Conservation (phyloP, 495 filamentous ascomycete genomes). For the Venustampulla echinocandica region DNA sequence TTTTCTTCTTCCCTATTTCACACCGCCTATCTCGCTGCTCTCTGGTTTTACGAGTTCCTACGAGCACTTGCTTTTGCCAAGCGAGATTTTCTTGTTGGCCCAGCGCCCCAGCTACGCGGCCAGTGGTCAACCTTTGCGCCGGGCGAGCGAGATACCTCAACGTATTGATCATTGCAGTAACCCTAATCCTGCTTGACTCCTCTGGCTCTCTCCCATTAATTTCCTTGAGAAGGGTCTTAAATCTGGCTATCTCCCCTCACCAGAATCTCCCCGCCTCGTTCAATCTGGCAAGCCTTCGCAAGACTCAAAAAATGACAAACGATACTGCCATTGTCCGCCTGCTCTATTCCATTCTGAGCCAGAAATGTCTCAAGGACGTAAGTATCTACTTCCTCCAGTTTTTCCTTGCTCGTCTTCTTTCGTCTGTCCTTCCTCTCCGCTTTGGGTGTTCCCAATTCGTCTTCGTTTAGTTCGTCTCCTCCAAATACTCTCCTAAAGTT, state of each 20-base stretch:
- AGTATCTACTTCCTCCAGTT: slow-evolving; percentile 24
- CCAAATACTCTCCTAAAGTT: neutral
- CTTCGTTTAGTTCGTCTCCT: too few relatives aligned
- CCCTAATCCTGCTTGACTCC: slow-evolving; percentile 1
- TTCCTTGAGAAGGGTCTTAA: neutral
- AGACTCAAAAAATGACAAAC: slow-evolving; percentile 19
- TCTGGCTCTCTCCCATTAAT: neutral
- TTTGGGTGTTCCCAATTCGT: too few relatives aligned
- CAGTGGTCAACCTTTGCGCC: too few relatives aligned
- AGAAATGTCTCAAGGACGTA: slow-evolving; percentile 65
- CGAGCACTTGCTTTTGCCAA: slow-evolving; percentile 22
- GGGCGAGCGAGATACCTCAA: too few relatives aligned
- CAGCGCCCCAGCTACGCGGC: slow-evolving; percentile 4
- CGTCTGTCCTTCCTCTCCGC: too few relatives aligned
- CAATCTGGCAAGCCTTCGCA: slow-evolving; percentile 18
- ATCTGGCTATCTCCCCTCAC: neutral
- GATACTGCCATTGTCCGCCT: slow-evolving; percentile 50
- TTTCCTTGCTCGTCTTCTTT: neutral
- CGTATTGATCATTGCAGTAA: too few relatives aligned
- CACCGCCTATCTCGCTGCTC: slow-evolving; percentile 24
- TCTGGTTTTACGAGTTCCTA: slow-evolving; percentile 8
- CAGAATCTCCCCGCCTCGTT: neutral
- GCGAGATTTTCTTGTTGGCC: slow-evolving; percentile 13
- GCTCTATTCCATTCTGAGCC: slow-evolving; percentile 67
- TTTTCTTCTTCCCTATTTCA: slow-evolving; percentile 26